These are phyloP conservation scores for Parathielavia hyrcaniae DNA, from an alignment of 495 filamentous ascomycete genomes.

Conservation along the genomic window DNA sequence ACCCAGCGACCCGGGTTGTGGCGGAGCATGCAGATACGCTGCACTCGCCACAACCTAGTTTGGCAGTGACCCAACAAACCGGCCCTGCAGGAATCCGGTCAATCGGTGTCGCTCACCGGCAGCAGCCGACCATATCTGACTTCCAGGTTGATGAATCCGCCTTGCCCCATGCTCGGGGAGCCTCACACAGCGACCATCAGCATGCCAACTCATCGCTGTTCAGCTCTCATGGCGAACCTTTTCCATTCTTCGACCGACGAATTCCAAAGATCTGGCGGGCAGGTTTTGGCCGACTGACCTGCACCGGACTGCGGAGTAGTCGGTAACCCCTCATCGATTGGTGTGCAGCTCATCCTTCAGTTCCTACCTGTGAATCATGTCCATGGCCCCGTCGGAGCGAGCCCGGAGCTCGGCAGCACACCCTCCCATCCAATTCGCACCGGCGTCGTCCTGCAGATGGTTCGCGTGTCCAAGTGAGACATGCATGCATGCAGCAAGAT, in stretches of 20 bases:
- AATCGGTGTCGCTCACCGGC: constrained; percentile 10
- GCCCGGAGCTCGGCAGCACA: constrained; percentile 10
- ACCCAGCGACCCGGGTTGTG: constrained; percentile 22
- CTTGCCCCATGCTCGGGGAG: constrained; percentile 7
- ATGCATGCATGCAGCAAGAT: constrained; percentile 21
- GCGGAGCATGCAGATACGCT: constrained; percentile 24
- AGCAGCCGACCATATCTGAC: background rate
- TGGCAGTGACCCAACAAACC: background rate
- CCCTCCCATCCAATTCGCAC: constrained; percentile 17
- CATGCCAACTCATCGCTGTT: constrained; percentile 8
- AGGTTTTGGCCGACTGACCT: background rate
- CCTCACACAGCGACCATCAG: background rate
- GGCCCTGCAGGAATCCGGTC: constrained; percentile 12
- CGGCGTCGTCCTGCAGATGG: constrained; percentile 19
- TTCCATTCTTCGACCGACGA: background rate
- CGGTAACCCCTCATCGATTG: background rate
- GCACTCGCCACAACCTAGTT: constrained; percentile 12
- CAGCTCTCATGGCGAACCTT: background rate
- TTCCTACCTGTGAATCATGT: background rate
- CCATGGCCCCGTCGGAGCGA: constrained; percentile 3
- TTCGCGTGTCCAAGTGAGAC: constrained; percentile 24
- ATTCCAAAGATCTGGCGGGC: background rate
- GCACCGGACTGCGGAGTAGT: background rate
- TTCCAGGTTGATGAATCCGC: constrained; percentile 4
- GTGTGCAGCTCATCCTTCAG: background rate